Conservation (phyloP, 257 asterid genomes). For the Solanum chmielewskii region DNA sequence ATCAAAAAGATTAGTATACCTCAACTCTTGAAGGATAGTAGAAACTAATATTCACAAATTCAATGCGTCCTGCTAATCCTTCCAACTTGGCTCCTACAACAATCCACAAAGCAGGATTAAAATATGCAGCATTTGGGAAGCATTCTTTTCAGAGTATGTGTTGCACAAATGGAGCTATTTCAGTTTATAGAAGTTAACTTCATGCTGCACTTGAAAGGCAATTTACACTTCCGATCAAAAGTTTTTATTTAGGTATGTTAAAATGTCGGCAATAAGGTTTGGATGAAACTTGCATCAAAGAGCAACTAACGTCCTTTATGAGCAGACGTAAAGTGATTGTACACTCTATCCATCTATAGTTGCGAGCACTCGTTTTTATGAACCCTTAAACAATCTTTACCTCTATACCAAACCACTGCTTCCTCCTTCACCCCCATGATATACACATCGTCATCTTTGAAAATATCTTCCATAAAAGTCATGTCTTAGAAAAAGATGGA, state of each 20-base stretch:
- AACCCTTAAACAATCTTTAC: background rate
- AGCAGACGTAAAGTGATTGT: background rate
- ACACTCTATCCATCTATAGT: background rate
- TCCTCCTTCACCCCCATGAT: background rate
- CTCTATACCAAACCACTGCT: background rate
- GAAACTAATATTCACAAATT: slow-evolving; percentile 58
- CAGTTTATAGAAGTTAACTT: background rate
- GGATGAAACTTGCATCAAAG: background rate
- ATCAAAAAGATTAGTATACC: slow-evolving; percentile 26
- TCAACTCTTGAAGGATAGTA: slow-evolving; percentile 64
- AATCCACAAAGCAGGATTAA: background rate
- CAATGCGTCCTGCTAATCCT: slow-evolving; percentile 61
- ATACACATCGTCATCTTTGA: background rate
- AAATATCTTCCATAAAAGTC: background rate
- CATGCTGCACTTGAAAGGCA: background rate
- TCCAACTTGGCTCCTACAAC: slow-evolving; percentile 59
- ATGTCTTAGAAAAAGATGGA: background rate
- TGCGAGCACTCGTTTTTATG: background rate
- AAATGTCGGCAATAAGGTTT: background rate
- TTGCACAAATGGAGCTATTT: background rate
- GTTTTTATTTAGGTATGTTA: background rate
- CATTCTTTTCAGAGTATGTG: background rate
- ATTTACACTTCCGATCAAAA: background rate
- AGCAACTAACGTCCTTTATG: background rate
- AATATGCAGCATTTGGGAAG: background rate